Base-by-base conservation (phyloP, 768 basidiomycete genomes). In the Vararia minispora region DNA sequence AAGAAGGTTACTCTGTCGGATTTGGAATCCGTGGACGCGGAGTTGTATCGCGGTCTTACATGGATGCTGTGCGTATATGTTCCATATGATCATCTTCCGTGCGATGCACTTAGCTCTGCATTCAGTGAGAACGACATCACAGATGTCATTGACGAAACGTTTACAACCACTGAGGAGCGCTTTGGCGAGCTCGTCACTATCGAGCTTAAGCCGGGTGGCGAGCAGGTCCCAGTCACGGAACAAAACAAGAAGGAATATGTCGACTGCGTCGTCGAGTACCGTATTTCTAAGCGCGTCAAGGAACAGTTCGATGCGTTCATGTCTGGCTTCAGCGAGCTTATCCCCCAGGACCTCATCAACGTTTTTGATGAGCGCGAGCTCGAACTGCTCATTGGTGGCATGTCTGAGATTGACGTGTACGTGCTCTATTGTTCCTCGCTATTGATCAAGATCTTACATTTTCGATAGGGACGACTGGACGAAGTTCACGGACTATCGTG, bases 201-300 rank as follows among this genome's bases (percentile, higher is more conserved):
- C 42, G 94, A 98, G 41, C 74, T 99, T 45, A 94, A 83, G 58
- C 71, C 88, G 11, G 88, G 84, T 17, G 95, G 95, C 33, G 76
- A 66, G 17, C 83, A 92, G 47, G 57, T 90, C 34, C 66, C 81
- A 0, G 95, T 99, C 14, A 98, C 92, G 0, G 71, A 99, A 58
- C 90, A 94, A 11, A 99, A 97, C 72, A 99, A 99, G 79, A 90
- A 89, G 61, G 95, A 98, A 48, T 99, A 98, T 50, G 89, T 98
- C 26, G 90, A 97, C 44, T 67, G 64, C 39, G 79, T 98, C 42
- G 91, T 97, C 35, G 92, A 95, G 52, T 94, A 97, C 66, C 89
- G 95, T 55, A 98, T 99, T 61, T 86, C 86, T 43, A 83, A 82
- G 57, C 90, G 95, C 40, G 91, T 98, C 45, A 89, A 91, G 64